Evolutionary conservation across 306 rosid genomes (phyloP).

Genomic region (Carpinus viminea): DNA sequence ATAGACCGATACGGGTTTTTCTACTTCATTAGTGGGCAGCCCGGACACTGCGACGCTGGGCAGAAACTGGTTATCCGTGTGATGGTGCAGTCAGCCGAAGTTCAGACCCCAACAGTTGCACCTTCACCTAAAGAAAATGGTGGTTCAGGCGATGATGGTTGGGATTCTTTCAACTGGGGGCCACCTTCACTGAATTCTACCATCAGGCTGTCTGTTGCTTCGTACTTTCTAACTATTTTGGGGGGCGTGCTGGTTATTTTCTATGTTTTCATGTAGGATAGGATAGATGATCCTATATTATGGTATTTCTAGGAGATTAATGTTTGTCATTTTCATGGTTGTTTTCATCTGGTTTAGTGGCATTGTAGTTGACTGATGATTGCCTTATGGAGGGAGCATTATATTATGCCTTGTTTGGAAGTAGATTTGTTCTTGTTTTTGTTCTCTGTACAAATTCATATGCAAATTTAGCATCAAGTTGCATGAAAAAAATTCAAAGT

Average conservation of each 20-base stretch:
- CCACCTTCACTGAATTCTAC: slow-evolving; percentile 28
- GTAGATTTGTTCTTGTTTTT: not conserved
- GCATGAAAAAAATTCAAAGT: too few relatives aligned
- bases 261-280: slow-evolving; percentile 8
- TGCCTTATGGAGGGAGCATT: not conserved
- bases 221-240: slow-evolving; percentile 9
- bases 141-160: not conserved
- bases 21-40: slow-evolving; percentile 24
- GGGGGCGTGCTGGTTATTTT: slow-evolving; percentile 14
- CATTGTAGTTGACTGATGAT: not conserved
- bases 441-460: too few relatives aligned
- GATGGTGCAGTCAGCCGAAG: slow-evolving; percentile 4
- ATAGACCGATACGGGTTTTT: slow-evolving; percentile 13
- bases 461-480: too few relatives aligned
- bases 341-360: not conserved
- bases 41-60: not conserved
- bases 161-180: slow-evolving; percentile 29
- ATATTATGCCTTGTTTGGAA: too few relatives aligned
- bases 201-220: slow-evolving; percentile 5
- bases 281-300: not conserved
- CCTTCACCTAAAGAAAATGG: slow-evolving; percentile 9
- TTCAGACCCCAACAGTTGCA: not conserved
- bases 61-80: slow-evolving; percentile 4
- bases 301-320: not conserved
- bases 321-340: not conserved